These are phyloP conservation scores for Populus alba DNA, from an alignment of 345 rosid species.

Conservation along the genomic window DNA sequence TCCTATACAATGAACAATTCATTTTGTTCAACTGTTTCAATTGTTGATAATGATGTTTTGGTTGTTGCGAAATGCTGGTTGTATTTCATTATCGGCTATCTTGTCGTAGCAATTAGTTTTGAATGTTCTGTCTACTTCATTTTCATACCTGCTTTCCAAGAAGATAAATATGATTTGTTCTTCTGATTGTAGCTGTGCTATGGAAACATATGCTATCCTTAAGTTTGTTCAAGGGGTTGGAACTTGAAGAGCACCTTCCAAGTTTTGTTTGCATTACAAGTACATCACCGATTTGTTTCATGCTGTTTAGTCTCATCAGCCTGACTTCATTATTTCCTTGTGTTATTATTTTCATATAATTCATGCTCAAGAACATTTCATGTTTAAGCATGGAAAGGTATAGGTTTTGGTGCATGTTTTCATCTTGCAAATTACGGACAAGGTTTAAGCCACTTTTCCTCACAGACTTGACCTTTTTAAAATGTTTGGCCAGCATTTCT, in stretches of 20 bases:
- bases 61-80: background rate
- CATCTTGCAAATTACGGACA: background rate
- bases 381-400: background rate
- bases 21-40: background rate
- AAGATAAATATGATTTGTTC: background rate
- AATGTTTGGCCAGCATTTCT: background rate
- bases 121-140: background rate
- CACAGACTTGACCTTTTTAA: background rate
- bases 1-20: constrained; percentile 1
- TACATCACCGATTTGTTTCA: background rate
- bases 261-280: background rate
- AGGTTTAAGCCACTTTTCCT: background rate
- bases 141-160: background rate
- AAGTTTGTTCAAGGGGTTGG: background rate
- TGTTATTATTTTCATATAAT: background rate
- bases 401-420: background rate
- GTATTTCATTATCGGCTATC: background rate
- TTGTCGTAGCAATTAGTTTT: background rate
- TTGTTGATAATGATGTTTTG: constrained; percentile 1
- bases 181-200: background rate
- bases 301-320: background rate
- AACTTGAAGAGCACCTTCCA: background rate
- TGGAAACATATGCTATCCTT: background rate
- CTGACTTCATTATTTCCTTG: background rate
- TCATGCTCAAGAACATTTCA: background rate